Percentiles rank a stretch among this genome's conserved stretches.
phyloP scores from a whole-genome alignment of 1,284 basidiomycete species.

The Tilletia caries region DNA sequence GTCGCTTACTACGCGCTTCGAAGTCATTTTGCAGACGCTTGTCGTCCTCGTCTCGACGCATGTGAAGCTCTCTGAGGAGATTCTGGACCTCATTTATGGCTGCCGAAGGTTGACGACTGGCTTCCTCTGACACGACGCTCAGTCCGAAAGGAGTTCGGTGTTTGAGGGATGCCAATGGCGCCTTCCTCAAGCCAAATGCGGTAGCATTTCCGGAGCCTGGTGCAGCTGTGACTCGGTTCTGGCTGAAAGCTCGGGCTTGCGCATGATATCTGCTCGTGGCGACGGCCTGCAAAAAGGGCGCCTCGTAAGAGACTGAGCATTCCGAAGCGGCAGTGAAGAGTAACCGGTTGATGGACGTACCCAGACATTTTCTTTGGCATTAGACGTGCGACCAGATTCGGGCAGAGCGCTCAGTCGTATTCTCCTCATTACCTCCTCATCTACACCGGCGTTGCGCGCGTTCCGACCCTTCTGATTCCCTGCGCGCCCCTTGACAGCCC shows the following conservation, averaged over 20 bases:
- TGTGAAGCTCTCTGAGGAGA: slow-evolving; percentile 34
- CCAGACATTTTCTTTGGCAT: not conserved
- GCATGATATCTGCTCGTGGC: not conserved
- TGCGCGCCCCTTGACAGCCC: not conserved
- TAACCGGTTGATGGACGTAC: not conserved
- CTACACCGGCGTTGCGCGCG: slow-evolving; percentile 20
- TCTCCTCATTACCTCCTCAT: slow-evolving; percentile 24
- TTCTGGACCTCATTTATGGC: slow-evolving; percentile 39
- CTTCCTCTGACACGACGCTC: slow-evolving; percentile 13
- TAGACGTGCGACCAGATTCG: too few species aligned
- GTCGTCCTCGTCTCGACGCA: slow-evolving; percentile 36
- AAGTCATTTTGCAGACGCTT: slow-evolving; percentile 38
- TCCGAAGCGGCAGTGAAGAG: not conserved
- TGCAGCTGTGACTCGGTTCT: slow-evolving; percentile 1
- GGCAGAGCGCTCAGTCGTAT: not conserved
- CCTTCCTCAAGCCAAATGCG: slow-evolving; percentile 16
- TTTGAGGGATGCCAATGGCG: slow-evolving; percentile 2
- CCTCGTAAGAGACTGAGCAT: too few species aligned
- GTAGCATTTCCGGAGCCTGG: slow-evolving; percentile 17
- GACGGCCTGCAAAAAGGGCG: not conserved
- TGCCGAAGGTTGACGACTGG: slow-evolving; percentile 13
- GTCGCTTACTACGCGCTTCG: slow-evolving; percentile 39
- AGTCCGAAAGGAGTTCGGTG: not conserved
- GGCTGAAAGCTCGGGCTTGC: not conserved
- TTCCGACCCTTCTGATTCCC: not conserved